Evolutionary conservation across 805 yeast species (phyloP).

Genomic region (Diddensiella santjacobensis): DNA sequence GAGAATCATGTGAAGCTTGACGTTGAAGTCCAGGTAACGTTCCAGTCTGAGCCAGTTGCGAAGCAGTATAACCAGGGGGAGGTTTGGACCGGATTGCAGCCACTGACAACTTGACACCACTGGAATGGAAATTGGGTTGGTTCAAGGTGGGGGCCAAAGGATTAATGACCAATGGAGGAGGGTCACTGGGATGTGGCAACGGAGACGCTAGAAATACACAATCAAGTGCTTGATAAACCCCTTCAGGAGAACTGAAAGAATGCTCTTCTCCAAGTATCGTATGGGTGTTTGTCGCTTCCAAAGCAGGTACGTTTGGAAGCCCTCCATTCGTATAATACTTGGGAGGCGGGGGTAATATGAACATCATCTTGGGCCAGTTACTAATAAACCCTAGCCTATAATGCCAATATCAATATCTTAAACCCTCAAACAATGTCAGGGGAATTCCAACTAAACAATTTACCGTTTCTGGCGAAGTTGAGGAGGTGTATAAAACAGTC

Average conservation of each 20-base stretch:
- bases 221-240: slow-evolving; percentile 29
- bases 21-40: slow-evolving; percentile 2
- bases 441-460: no score
- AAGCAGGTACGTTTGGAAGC: slow-evolving; percentile 16
- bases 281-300: slow-evolving; percentile 22
- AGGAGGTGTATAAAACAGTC: no score
- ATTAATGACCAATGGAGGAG: slow-evolving; percentile 32
- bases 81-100: slow-evolving; percentile 5
- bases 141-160: slow-evolving; percentile 35
- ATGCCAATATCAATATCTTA: no score
- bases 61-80: not conserved
- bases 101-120: slow-evolving; percentile 18
- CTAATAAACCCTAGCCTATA: no score
- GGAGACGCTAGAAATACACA: slow-evolving; percentile 36
- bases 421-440: no score
- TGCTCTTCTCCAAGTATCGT: slow-evolving; percentile 26
- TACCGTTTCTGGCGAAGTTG: no score
- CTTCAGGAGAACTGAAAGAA: slow-evolving; percentile 33
- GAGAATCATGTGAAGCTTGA: slow-evolving; percentile 1
- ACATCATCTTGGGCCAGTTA: slow-evolving; percentile 27
- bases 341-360: slow-evolving; percentile 34
- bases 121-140: slow-evolving; percentile 26
- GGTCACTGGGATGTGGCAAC: slow-evolving; percentile 37
- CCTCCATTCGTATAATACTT: slow-evolving; percentile 21
- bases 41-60: slow-evolving; percentile 3